Conservation (phyloP, 2,329 filamentous ascomycete genomes). For the Hypoxylon sp. region DNA sequence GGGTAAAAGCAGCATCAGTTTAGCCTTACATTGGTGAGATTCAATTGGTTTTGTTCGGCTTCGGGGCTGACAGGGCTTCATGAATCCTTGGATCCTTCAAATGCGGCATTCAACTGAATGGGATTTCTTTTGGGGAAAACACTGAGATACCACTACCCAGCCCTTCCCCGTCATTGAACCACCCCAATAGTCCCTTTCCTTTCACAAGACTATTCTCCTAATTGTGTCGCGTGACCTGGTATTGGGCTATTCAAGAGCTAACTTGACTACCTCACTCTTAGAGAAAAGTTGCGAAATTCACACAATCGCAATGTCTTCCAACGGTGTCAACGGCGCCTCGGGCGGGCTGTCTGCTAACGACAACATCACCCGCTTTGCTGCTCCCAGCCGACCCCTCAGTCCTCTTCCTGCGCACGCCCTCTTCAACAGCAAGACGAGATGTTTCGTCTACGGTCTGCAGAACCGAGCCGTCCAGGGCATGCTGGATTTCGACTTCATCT, state of each 20-base stretch:
- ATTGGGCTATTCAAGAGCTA: no score
- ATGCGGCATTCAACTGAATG: constrained; percentile 5
- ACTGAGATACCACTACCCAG: constrained; percentile 7
- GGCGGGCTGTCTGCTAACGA: constrained; percentile 83
- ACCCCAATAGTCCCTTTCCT: background rate
- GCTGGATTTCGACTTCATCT: constrained; percentile 99
- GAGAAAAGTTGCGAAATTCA: constrained; percentile 25
- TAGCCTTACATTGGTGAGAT: constrained; percentile 2
- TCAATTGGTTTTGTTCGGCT: constrained; percentile 13
- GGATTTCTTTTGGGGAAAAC: no score
- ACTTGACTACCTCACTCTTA: constrained; percentile 11
- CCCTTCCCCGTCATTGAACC: constrained; percentile 1
- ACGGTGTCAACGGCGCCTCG: constrained; percentile 58
- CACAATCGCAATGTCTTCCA: constrained; percentile 62
- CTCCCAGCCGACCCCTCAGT: constrained; percentile 90
- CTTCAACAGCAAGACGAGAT: constrained; percentile 99
- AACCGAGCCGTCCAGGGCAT: constrained; percentile 90
- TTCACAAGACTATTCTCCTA: background rate
- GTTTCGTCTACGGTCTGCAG: constrained; percentile 99
- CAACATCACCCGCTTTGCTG: constrained; percentile 96
- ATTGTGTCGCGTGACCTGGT: no score
- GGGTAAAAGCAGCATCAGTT: constrained; percentile 1
- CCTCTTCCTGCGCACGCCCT: constrained; percentile 88
- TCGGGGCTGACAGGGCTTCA: constrained; percentile 8
- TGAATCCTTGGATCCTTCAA: constrained; percentile 22